phyloP scores from a whole-genome alignment of 768 basidiomycete genomes.

The Thelephora aurantiotincta region DNA sequence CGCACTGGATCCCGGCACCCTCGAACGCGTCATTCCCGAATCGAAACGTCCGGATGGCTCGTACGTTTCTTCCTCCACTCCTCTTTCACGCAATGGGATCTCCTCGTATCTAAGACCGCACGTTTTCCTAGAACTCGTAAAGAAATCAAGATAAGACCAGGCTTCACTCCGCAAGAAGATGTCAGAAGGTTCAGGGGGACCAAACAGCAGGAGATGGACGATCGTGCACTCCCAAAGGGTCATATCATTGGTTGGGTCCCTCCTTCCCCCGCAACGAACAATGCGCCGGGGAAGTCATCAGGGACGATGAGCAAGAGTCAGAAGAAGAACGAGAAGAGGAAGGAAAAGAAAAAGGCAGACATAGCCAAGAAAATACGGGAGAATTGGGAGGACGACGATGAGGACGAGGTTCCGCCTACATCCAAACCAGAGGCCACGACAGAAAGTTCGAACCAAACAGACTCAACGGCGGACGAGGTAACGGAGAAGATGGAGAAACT shows the following conservation, averaged over 20 bases:
- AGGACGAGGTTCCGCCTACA: conserved; percentile 18
- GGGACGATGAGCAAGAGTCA: conserved; percentile 27
- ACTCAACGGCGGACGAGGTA: conserved; percentile 22
- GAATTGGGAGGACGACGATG: conserved; percentile 69
- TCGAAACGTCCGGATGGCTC: conserved; percentile 74
- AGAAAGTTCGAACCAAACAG: conserved; percentile 7
- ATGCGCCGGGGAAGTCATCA: conserved; percentile 17
- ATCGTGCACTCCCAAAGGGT: conserved; percentile 52
- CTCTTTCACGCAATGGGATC: background rate
- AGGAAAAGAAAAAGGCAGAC: conserved; percentile 46
- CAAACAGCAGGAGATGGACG: conserved; percentile 61
- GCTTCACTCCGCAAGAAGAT: conserved; percentile 92
- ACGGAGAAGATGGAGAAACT: conserved; percentile 43
- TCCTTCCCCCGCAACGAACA: conserved; percentile 25
- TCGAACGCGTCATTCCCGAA: conserved; percentile 82
- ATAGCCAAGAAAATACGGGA: conserved; percentile 49
- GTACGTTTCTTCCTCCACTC: conserved; percentile 30
- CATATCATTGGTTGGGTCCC: conserved; percentile 74
- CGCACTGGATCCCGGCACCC: conserved; percentile 68
- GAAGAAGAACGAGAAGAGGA: conserved; percentile 74
- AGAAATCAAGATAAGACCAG: conserved; percentile 79
- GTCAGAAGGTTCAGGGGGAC: conserved; percentile 73
- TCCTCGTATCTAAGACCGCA: background rate
- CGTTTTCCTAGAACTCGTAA: conserved; percentile 56
- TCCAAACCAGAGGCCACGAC: conserved; percentile 12